A percentile compares a stretch with the other conserved stretches of the same genome.
phyloP scores from a whole-genome alignment of 2,329 filamentous ascomycete genomes.

The Paraphoma chrysanthemicola region DNA sequence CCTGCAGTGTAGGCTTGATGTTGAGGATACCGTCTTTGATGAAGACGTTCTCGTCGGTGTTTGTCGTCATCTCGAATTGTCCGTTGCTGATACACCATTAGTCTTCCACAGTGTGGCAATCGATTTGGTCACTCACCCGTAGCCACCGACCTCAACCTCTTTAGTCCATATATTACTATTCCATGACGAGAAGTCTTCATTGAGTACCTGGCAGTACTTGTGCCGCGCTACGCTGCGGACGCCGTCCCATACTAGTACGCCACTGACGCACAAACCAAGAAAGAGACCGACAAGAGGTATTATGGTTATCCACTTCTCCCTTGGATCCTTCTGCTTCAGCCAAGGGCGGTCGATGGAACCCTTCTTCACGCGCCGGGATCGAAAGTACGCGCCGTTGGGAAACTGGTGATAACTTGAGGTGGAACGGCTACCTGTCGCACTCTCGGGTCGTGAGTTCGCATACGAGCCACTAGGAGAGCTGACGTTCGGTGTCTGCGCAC shows the following conservation, averaged over 20 bases:
- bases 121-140: conserved; percentile 65
- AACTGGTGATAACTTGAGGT: conserved; percentile 14
- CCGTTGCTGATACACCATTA: conserved; percentile 69
- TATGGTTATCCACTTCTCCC: conserved; percentile 87
- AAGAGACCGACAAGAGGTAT: conserved; percentile 75
- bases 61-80: conserved; percentile 80
- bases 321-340: conserved; percentile 74
- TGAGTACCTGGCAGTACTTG: conserved; percentile 73
- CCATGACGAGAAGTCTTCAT: conserved; percentile 69
- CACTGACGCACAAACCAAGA: conserved; percentile 71
- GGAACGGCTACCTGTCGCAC: conserved; percentile 7
- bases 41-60: conserved; percentile 75
- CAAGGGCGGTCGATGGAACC: conserved; percentile 79
- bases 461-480: conserved; percentile 5
- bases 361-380: conserved; percentile 75
- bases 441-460: conserved; percentile 13
- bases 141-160: conserved; percentile 77
- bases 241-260: conserved; percentile 78
- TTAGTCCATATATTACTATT: conserved; percentile 72
- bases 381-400: conserved; percentile 60
- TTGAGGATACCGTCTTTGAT: conserved; percentile 72
- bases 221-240: conserved; percentile 74
- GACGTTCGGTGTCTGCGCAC: conserved; percentile 15
- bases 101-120: conserved; percentile 1
- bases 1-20: conserved; percentile 81